These are phyloP conservation scores for Plasmodium yoelii DNA, from an alignment of 169 alveolate species.

Conservation along the genomic window DNA sequence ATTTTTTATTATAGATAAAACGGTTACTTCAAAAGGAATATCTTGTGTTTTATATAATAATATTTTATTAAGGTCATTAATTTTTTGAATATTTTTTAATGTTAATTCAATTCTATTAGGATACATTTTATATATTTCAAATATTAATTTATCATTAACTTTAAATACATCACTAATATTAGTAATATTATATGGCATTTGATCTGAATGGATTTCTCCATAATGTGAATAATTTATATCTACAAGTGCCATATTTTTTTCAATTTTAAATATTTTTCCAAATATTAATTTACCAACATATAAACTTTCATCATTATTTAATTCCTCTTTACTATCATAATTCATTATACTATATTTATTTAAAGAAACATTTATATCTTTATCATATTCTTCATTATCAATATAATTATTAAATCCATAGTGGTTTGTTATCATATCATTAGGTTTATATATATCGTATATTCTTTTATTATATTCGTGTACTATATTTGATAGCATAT, in stretches of 20 bases:
- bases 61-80: conserved; percentile 71
- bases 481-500: conserved; percentile 35
- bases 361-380: conserved; percentile 39
- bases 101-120: conserved; percentile 60
- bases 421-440: conserved; percentile 30
- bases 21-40: conserved; percentile 64
- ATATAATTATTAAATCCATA: conserved; percentile 73
- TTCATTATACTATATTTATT: conserved; percentile 71
- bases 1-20: conserved; percentile 45
- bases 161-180: conserved; percentile 58
- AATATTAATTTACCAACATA: conserved; percentile 76
- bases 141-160: conserved; percentile 67
- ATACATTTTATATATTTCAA: conserved; percentile 76
- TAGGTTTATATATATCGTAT: conserved; percentile 74
- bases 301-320: conserved; percentile 46
- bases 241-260: conserved; percentile 68
- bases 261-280: conserved; percentile 71
- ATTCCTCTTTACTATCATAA: conserved; percentile 69
- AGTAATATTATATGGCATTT: conserved; percentile 67
- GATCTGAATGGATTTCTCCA: conserved; percentile 71
- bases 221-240: conserved; percentile 67
- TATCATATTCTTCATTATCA: conserved; percentile 66
- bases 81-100: conserved; percentile 74
- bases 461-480: conserved; percentile 44
- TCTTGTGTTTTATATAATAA: conserved; percentile 50